Conservation (phyloP, 106 monocot species). For the Allium cepa region DNA sequence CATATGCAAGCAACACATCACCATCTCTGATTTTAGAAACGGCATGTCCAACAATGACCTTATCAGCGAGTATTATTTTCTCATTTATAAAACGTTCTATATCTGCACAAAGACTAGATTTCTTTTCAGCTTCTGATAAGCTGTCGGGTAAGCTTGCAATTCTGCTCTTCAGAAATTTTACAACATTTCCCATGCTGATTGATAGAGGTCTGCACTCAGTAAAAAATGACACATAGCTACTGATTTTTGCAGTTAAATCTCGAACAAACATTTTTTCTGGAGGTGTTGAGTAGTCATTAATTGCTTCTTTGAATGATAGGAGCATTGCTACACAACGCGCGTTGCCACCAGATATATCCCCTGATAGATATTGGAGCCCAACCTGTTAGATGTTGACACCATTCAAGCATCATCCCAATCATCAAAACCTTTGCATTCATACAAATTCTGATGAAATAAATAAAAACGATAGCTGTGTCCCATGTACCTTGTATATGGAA, state of each 20-base stretch:
- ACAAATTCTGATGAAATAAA: neutral
- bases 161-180: constrained; percentile 79
- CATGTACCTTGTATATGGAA: constrained; percentile 77
- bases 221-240: constrained; percentile 87
- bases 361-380: constrained; percentile 81
- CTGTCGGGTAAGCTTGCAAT: constrained; percentile 61
- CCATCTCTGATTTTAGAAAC: constrained; percentile 85
- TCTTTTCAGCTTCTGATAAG: constrained; percentile 73
- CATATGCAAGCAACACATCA: constrained; percentile 90
- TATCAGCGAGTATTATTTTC: constrained; percentile 85
- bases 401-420: neutral
- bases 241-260: constrained; percentile 77
- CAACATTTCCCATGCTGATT: constrained; percentile 97
- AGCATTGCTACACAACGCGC: constrained; percentile 92
- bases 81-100: constrained; percentile 89
- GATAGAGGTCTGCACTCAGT: constrained; percentile 94
- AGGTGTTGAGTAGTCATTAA: constrained; percentile 72
- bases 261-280: constrained; percentile 61
- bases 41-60: constrained; percentile 82
- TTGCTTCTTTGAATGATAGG: constrained; percentile 74
- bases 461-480: neutral
- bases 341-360: constrained; percentile 85
- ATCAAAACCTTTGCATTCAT: too few relatives aligned
- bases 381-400: constrained; percentile 40
- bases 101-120: constrained; percentile 65